Evolutionary conservation across 176 grass and related monocot species (phyloP).

Genomic region (Eragrostis curvula): DNA sequence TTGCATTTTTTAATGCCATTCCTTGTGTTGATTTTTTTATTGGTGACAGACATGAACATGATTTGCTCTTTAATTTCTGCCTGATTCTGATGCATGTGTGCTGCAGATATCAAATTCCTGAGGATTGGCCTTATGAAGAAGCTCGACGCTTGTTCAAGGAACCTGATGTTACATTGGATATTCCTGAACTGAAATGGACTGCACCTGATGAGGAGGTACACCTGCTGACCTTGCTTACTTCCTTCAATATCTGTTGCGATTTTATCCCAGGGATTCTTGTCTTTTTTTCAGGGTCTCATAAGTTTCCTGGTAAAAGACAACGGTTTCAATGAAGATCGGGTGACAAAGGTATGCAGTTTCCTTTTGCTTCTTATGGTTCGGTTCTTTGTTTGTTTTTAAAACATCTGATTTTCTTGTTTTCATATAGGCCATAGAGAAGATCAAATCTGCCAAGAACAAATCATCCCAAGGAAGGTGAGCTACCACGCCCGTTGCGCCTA

Average conservation of each 20-base stretch:
- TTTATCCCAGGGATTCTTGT: not conserved
- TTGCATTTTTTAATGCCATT: slow-evolving; percentile 19
- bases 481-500: not conserved
- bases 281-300: slow-evolving; percentile 58
- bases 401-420: slow-evolving; percentile 24
- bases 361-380: slow-evolving; percentile 10
- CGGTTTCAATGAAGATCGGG: slow-evolving; percentile 84
- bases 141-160: slow-evolving; percentile 89
- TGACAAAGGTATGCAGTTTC: slow-evolving; percentile 72
- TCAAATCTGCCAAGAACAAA: slow-evolving; percentile 89
- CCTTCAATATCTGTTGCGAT: slow-evolving; percentile 19
- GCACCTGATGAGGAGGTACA: slow-evolving; percentile 82
- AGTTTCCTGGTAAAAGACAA: slow-evolving; percentile 84
- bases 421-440: slow-evolving; percentile 89
- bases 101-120: slow-evolving; percentile 83
- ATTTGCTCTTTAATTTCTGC: slow-evolving; percentile 21
- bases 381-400: slow-evolving; percentile 17
- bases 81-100: slow-evolving; percentile 1
- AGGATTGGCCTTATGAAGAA: slow-evolving; percentile 95
- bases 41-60: not conserved
- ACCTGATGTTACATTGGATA: slow-evolving; percentile 67
- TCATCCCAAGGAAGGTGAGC: slow-evolving; percentile 68
- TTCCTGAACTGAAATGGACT: slow-evolving; percentile 80
- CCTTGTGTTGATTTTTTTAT: slow-evolving; percentile 17
- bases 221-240: not conserved